Evolutionary conservation across 2,329 filamentous ascomycete genomes (phyloP).

Genomic region (Chaetothyriales sp.): DNA sequence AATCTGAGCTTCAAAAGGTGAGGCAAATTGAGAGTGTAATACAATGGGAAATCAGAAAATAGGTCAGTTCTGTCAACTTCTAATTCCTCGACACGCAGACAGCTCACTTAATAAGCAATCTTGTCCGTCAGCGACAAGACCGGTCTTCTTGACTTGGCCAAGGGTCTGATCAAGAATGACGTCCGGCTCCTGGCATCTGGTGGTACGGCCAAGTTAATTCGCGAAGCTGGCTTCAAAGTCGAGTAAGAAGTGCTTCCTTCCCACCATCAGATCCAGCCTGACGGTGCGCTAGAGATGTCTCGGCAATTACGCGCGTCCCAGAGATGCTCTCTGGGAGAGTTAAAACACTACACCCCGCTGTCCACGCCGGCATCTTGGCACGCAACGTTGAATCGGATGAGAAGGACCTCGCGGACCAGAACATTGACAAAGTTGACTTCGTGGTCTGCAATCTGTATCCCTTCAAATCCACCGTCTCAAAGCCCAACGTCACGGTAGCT

Average conservation of each 20-base stretch:
- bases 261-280: slow-evolving; percentile 2
- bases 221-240: slow-evolving; percentile 88
- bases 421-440: slow-evolving; percentile 88
- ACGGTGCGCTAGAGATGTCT: slow-evolving; percentile 61
- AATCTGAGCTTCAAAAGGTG: not conserved
- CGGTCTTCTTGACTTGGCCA: slow-evolving; percentile 79
- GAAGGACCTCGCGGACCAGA: slow-evolving; percentile 89
- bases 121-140: slow-evolving; percentile 99
- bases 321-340: slow-evolving; percentile 89
- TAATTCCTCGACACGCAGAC: not conserved
- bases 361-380: slow-evolving; percentile 73
- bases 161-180: slow-evolving; percentile 77
- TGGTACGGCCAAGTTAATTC: slow-evolving; percentile 89
- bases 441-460: slow-evolving; percentile 98
- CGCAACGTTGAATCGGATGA: slow-evolving; percentile 90
- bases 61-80: slow-evolving; percentile 7
- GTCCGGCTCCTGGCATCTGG: slow-evolving; percentile 88
- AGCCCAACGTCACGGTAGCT: slow-evolving; percentile 90
- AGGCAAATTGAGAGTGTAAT: not conserved
- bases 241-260: slow-evolving; percentile 49
- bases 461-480: slow-evolving; percentile 95
- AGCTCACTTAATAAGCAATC: slow-evolving; percentile 48
- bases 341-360: slow-evolving; percentile 94
- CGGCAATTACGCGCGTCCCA: slow-evolving; percentile 88
- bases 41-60: slow-evolving; percentile 8